These are phyloP conservation scores for Lithospermum erythrorhizon DNA, from an alignment of 257 asterid species.

Conservation along the genomic window DNA sequence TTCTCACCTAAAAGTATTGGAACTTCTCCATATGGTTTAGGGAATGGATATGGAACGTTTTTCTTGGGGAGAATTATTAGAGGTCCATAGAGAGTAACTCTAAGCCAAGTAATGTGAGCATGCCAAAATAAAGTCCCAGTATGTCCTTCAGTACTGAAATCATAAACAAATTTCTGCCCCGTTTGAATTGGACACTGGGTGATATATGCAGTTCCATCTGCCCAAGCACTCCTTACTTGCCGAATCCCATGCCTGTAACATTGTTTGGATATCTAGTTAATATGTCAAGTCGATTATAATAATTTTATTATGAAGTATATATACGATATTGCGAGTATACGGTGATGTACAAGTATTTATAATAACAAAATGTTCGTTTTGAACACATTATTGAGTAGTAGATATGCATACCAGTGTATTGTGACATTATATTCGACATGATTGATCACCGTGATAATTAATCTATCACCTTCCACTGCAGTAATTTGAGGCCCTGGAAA, in stretches of 20 bases:
- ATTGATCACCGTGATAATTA: slow-evolving; percentile 36
- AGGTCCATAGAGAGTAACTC: slow-evolving; percentile 54
- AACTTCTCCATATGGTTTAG: slow-evolving; percentile 46
- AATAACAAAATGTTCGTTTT: not conserved
- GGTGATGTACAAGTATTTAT: not conserved
- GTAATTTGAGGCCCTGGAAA: slow-evolving; percentile 48
- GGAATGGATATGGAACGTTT: slow-evolving; percentile 35
- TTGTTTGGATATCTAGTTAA: not conserved
- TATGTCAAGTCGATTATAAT: too few relatives aligned
- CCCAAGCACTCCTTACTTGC: slow-evolving; percentile 54
- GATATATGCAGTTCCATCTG: slow-evolving; percentile 54
- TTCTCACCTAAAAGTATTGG: slow-evolving; percentile 41
- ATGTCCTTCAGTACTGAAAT: slow-evolving; percentile 42
- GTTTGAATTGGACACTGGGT: slow-evolving; percentile 59
- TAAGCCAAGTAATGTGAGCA: slow-evolving; percentile 58
- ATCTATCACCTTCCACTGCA: slow-evolving; percentile 47
- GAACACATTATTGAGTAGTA: not conserved
- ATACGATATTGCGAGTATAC: too few relatives aligned
- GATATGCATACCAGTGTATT: slow-evolving; percentile 36
- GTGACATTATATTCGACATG: slow-evolving; percentile 40
- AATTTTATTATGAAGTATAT: too few relatives aligned
- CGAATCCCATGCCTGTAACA: slow-evolving; percentile 48
- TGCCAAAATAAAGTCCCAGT: slow-evolving; percentile 54
- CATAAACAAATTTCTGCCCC: slow-evolving; percentile 40
- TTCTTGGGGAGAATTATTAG: slow-evolving; percentile 41